A percentile compares a stretch with the other conserved stretches of the same genome.
These are phyloP conservation scores for Globisporangium camurandrum DNA, from an alignment of 352 stramenopile species.

Conservation along the genomic window DNA sequence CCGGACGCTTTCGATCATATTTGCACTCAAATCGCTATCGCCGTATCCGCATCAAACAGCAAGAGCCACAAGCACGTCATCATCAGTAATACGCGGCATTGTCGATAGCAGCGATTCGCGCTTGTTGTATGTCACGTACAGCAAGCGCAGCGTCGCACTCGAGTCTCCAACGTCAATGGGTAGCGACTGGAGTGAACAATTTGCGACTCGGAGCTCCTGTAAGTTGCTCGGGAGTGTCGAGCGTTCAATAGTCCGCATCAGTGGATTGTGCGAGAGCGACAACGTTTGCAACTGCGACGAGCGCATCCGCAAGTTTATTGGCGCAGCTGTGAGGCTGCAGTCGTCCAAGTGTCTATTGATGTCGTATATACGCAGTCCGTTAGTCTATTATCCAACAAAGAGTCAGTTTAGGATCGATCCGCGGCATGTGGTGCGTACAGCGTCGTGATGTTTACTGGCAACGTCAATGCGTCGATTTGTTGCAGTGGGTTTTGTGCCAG, in stretches of 20 bases:
- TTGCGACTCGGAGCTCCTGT: slow-evolving; percentile 7
- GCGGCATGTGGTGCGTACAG: slow-evolving; percentile 5
- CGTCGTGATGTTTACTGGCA: slow-evolving; percentile 2
- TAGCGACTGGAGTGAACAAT: slow-evolving; percentile 8
- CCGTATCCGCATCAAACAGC: too few species aligned
- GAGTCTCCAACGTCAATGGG: not conserved
- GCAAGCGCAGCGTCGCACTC: slow-evolving; percentile 4
- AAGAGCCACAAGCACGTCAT: too few species aligned
- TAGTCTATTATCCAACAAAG: too few species aligned
- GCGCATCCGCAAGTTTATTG: slow-evolving; percentile 4
- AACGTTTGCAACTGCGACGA: slow-evolving; percentile 6
- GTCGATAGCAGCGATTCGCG: too few species aligned
- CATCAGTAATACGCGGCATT: too few species aligned
- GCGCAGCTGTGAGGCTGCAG: slow-evolving; percentile 1
- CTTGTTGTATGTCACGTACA: too few species aligned
- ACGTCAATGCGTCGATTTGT: slow-evolving; percentile 1
- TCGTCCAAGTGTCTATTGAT: too few species aligned
- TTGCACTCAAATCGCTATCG: slow-evolving; percentile 11
- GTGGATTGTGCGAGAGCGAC: slow-evolving; percentile 9
- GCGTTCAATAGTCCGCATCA: not conserved
- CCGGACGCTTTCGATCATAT: slow-evolving; percentile 8
- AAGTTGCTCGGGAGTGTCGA: slow-evolving; percentile 7
- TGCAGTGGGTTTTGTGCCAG: slow-evolving; percentile 6
- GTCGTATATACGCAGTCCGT: too few species aligned
- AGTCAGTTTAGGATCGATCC: too few species aligned